phyloP scores from a whole-genome alignment of 371 early-diverging fungal genomes.

The Rhizomucor miehei region DNA sequence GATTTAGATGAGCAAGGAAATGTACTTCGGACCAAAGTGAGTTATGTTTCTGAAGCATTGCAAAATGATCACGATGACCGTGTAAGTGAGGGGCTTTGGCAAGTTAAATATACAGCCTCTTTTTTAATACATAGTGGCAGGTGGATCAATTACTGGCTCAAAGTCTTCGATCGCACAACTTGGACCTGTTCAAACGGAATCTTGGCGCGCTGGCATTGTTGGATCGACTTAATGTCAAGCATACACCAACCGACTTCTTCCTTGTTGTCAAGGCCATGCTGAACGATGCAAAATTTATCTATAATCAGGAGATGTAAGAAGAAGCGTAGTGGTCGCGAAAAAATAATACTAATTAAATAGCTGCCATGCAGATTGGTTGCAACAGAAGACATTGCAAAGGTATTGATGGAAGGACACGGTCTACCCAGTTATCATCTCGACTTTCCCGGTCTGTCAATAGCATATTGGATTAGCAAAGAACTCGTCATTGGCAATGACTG shows the following conservation, averaged over 20 bases:
- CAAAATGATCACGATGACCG: conserved; percentile 52
- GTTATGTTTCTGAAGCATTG: conserved; percentile 51
- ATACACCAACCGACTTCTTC: conserved; percentile 53
- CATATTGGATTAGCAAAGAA: conserved; percentile 51
- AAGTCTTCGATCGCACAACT: conserved; percentile 43
- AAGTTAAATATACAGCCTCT: neutral
- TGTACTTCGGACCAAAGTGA: conserved; percentile 48
- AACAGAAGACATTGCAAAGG: conserved; percentile 26
- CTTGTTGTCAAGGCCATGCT: conserved; percentile 47
- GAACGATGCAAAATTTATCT: conserved; percentile 97
- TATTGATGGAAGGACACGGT: conserved; percentile 55
- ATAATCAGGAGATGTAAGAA: conserved; percentile 38
- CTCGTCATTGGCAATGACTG: conserved; percentile 34
- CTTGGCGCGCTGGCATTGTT: conserved; percentile 48
- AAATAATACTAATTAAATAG: neutral
- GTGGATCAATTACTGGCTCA: conserved; percentile 48
- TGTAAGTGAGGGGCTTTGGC: conserved; percentile 15
- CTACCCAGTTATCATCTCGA: conserved; percentile 49
- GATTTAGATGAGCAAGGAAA: conserved; percentile 53
- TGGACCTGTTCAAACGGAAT: conserved; percentile 47
- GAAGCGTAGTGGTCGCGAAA: neutral
- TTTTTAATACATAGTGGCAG: conserved; percentile 5
- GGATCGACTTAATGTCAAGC: conserved; percentile 52
- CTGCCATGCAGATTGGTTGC: conserved; percentile 16
- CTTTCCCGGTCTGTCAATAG: conserved; percentile 53